Evolutionary conservation across 345 rosid genomes (phyloP), one percentile per base, ranked within the genome.

Genomic region (Schrenkiella parvula): DNA sequence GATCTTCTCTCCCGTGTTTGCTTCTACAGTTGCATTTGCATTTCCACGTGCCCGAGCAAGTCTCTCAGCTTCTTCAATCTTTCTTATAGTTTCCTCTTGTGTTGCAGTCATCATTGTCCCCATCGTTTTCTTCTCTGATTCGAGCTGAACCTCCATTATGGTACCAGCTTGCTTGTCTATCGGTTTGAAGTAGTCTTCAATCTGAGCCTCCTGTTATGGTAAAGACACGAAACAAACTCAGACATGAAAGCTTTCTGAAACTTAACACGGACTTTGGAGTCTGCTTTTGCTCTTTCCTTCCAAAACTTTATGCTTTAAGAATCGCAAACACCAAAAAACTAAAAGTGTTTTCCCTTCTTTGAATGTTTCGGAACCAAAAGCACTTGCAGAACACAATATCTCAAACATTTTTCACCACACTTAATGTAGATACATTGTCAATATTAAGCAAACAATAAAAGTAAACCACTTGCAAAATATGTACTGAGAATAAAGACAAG

Each of bases 141-240:
- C 91, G 8, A 91, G 95, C 80, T 91, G 98, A 77, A 70, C 76
- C 76, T 91, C 87, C 93, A 91, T 83, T 80, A 95, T 46, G 10
- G 68, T 72, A 84, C 88, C 85, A 21, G 88, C 98, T 64, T 89
- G 82, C 82, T 85, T 86, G 83, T 92, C 95, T 56, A 92, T 66
- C n/a, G 99, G 97, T 74, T 82, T 84, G 71, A 95, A 88, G 80
- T 84, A 88, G 29, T 92, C 89, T 23, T 90, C 90, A 73, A 88
- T 86, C 68, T 86, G 84, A 75, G 88, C 87, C 71, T 92, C 98
- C 98, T 90, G 89, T 71, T 73, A 54, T 22, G 13, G 29, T 15
- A 72, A 26, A 44, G 25, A 38, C 19, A 43, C 22, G 1, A 62
- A 19, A 43, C 25, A 76, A 42, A 51, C 10, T 61, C 22, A 52